A percentile compares a stretch with the other conserved stretches of the same genome.
phyloP scores from a whole-genome alignment of 2,329 filamentous ascomycete species.

The Lachnellula arida region DNA sequence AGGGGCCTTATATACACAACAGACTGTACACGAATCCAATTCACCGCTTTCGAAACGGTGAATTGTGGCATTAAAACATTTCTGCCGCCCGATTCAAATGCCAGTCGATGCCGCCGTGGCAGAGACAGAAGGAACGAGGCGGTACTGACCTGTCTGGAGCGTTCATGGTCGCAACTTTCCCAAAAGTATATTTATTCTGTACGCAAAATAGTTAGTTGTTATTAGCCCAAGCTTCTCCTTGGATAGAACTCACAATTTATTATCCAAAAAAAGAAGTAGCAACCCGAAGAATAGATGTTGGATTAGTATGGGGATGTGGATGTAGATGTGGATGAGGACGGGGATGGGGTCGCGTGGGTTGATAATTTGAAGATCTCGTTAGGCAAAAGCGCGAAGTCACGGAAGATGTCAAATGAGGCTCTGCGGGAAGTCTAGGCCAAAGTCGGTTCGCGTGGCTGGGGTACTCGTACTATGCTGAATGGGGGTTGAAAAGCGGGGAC shows the following conservation, averaged over 20 bases:
- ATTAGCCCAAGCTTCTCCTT: too few species aligned
- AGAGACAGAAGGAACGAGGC: slow-evolving; percentile 2
- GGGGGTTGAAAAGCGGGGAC: not conserved
- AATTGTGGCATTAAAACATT: not conserved
- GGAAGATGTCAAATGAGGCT: slow-evolving; percentile 8
- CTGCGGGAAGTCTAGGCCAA: slow-evolving; percentile 17
- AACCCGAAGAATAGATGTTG: too few species aligned
- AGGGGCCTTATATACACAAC: too few species aligned
- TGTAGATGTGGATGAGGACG: too few species aligned
- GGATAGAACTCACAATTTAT: not conserved
- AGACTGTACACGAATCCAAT: not conserved
- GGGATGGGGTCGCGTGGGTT: too few species aligned
- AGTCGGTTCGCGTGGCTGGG: not conserved
- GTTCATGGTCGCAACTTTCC: slow-evolving; percentile 41
- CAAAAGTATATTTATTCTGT: not conserved
- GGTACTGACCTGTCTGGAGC: slow-evolving; percentile 46
- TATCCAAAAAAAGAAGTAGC: too few species aligned
- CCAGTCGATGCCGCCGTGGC: not conserved
- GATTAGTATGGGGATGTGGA: too few species aligned
- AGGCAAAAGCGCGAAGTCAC: not conserved
- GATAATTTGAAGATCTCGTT: too few species aligned
- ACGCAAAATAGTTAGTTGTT: not conserved
- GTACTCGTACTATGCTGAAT: not conserved
- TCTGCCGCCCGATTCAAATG: not conserved
- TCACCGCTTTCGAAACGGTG: not conserved